Base-by-base conservation (phyloP, 2,329 filamentous ascomycete species). In the Hypoxylon sp. region DNA sequence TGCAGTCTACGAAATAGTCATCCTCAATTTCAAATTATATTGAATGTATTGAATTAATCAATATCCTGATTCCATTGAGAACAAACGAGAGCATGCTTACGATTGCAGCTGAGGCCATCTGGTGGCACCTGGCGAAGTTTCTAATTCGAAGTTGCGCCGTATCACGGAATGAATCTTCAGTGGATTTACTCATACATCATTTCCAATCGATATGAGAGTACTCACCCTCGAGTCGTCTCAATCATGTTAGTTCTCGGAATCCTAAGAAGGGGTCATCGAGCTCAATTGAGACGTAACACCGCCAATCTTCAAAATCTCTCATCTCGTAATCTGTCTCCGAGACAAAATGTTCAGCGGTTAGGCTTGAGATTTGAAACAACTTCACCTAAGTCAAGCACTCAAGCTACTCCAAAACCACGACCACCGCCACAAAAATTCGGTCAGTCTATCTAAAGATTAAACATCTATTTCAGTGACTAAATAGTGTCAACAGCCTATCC, bases 401-500 rank as follows among this genome's bases (percentile, higher is more conserved):
- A 54, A 57, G 39, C 64, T 4, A 22, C 42, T 42, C 42, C 57
- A 5, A 57, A 65, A 22, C 46, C 52, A 11, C 50, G 60, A 24
- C 46, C 52, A 11, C 50, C 60, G 19, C 35, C 61, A 2, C 63
- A 37, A 2, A 70, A 66, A 59, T 67, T 53, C 31, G 55, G 74
- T 76, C 54, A 35, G 69, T 47, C 13, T 33, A 3, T 26, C 47
- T 14, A 24, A 29, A 19, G 24, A 33, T 8, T 9, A 17, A 42
- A 24, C 44, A 31, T 33, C 1, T n/a, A 51, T 33, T 52, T 47
- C 22, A 68, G 10, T 31, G 24, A 63, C 31, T 17, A 52, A 29
- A 14, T 10, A 5, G 4, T 14, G 0, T n/a, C 17, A 5, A 13
- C 57, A 88, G 85, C 80, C 35, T 86, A 86, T 65, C 88, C 89